phyloP scores from a whole-genome alignment of 495 filamentous ascomycete genomes.

The Trypethelium eluteriae region DNA sequence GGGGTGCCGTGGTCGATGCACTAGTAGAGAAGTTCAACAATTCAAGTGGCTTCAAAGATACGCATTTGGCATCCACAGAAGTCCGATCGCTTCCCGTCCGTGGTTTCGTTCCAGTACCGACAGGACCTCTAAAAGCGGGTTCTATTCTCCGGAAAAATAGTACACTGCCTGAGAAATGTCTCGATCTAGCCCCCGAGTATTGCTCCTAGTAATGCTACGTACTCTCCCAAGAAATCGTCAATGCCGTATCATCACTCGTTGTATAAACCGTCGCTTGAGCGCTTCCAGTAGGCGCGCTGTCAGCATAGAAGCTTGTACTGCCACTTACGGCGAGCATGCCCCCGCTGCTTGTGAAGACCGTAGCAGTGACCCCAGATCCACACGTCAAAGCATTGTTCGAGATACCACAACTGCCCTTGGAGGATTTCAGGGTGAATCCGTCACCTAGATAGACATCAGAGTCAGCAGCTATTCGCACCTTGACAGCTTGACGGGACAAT shows the following conservation, averaged over 20 bases:
- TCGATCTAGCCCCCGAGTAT: too few species aligned
- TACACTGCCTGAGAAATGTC: too few species aligned
- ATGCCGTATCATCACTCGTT: background rate
- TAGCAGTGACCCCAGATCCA: conserved; percentile 23
- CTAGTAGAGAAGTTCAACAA: too few species aligned
- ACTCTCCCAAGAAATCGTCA: background rate
- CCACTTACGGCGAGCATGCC: conserved; percentile 25
- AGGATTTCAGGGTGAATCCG: conserved; percentile 30
- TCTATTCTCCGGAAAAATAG: too few species aligned
- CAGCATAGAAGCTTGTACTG: conserved; percentile 27
- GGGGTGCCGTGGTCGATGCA: too few species aligned
- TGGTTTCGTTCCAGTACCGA: background rate
- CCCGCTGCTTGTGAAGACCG: conserved; percentile 24
- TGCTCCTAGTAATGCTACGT: background rate
- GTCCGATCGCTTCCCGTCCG: background rate
- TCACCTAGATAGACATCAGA: background rate
- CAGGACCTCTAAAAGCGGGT: background rate
- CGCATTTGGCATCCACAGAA: background rate
- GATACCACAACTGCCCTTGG: conserved; percentile 32
- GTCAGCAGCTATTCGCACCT: too few species aligned
- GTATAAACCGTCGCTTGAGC: conserved; percentile 18
- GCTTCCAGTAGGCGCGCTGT: conserved; percentile 27
- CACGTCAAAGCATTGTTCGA: conserved; percentile 25
- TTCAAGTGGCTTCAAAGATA: too few species aligned
- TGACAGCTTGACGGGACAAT: too few species aligned